Conservation (phyloP, 805 yeast species). For the Yarrowia hollandica region DNA sequence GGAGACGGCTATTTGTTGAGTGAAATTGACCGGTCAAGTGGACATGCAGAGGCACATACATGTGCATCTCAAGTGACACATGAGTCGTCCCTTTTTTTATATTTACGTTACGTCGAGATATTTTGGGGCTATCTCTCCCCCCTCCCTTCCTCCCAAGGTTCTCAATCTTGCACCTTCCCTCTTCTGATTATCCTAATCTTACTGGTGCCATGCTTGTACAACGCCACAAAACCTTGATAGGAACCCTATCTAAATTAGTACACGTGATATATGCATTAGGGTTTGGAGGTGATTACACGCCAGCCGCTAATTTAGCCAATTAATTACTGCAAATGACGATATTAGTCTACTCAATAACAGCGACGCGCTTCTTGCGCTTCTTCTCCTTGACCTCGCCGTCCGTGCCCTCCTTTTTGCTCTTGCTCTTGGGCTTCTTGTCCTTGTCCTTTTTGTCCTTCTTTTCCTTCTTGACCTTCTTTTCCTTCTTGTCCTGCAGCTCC, state of each 20-base stretch:
- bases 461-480: background rate
- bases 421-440: constrained; percentile 32
- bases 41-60: too few relatives aligned
- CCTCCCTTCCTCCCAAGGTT: background rate
- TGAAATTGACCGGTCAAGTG: background rate
- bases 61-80: background rate
- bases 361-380: constrained; percentile 25
- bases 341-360: constrained; percentile 27
- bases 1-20: background rate
- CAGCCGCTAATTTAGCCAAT: too few relatives aligned
- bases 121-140: background rate
- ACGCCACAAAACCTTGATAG: constrained; percentile 16
- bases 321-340: too few relatives aligned
- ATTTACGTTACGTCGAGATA: background rate
- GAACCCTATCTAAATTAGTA: constrained; percentile 12
- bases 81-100: background rate
- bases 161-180: constrained; percentile 5
- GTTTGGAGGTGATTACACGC: too few relatives aligned
- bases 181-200: background rate
- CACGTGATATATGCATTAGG: background rate
- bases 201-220: constrained; percentile 21
- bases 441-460: constrained; percentile 18
- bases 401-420: constrained; percentile 31
- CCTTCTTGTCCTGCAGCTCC: constrained; percentile 9
- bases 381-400: constrained; percentile 25